A percentile compares a stretch with the other conserved stretches of the same genome.
Conservation (phyloP, 495 filamentous ascomycete genomes). For the Talaromyces ruber region DNA sequence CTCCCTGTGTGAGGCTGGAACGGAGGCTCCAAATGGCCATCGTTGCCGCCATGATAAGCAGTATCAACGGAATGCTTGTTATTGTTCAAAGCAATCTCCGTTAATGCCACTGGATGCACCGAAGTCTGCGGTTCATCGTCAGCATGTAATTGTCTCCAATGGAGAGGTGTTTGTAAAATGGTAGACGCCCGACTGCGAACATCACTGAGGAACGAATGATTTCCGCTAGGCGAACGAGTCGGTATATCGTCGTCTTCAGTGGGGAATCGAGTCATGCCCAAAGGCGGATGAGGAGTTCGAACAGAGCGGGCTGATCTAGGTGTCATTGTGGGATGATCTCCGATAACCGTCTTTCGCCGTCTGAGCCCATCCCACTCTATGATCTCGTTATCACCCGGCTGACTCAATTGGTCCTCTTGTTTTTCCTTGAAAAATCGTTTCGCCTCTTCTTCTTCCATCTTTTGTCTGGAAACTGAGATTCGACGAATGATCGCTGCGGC, state of each 20-base stretch:
- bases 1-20: constrained; percentile 7
- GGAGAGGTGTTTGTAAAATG: constrained; percentile 22
- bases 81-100: constrained; percentile 47
- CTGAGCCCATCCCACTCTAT: constrained; percentile 93
- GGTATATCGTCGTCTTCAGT: constrained; percentile 38
- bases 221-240: constrained; percentile 20
- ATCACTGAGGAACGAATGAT: constrained; percentile 44
- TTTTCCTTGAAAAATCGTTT: constrained; percentile 73
- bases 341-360: constrained; percentile 65
- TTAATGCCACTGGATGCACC: constrained; percentile 51
- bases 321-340: constrained; percentile 35
- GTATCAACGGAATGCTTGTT: constrained; percentile 32
- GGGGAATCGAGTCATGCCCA: constrained; percentile 85
- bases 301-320: constrained; percentile 23
- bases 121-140: constrained; percentile 18
- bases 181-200: constrained; percentile 44
- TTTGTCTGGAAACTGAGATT: constrained; percentile 66
- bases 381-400: constrained; percentile 65
- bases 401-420: constrained; percentile 58
- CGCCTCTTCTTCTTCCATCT: constrained; percentile 74
- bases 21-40: constrained; percentile 8
- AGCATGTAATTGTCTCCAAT: constrained; percentile 25
- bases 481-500: constrained; percentile 82
- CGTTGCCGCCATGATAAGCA: constrained; percentile 23
- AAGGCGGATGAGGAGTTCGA: constrained; percentile 62